A percentile compares a stretch with the other conserved stretches of the same genome.
Conservation (phyloP, 1,139 yeast species). For the Taphrina confusa region DNA sequence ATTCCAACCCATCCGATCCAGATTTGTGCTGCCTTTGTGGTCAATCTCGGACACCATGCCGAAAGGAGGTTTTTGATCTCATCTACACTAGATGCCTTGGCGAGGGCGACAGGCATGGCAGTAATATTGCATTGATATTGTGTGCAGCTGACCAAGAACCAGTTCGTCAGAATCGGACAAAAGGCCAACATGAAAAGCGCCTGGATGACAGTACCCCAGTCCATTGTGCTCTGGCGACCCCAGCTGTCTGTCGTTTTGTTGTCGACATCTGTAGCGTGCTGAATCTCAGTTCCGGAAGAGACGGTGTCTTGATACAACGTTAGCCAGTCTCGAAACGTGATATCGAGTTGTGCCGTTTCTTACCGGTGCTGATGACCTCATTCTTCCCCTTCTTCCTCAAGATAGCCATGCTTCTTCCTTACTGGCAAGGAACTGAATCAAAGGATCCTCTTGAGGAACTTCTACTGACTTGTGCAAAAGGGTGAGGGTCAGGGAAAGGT, state of each 20-base stretch:
- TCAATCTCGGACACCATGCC: constrained; percentile 32
- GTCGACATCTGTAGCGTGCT: constrained; percentile 1
- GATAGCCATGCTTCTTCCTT: neutral
- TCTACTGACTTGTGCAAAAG: too few relatives aligned
- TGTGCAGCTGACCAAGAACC: constrained; percentile 32
- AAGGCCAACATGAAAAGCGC: constrained; percentile 34
- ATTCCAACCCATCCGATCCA: constrained; percentile 34
- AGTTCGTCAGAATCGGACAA: constrained; percentile 28
- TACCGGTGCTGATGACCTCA: constrained; percentile 10
- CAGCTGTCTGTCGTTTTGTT: constrained; percentile 20
- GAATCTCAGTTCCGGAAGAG: constrained; percentile 2
- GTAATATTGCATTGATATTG: constrained; percentile 32
- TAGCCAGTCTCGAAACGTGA: neutral
- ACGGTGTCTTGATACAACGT: neutral
- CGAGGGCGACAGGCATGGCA: constrained; percentile 24
- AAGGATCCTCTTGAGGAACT: too few relatives aligned
- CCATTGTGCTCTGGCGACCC: constrained; percentile 29
- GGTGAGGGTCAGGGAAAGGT: too few relatives aligned
- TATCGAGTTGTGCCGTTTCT: neutral
- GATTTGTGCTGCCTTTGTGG: constrained; percentile 25
- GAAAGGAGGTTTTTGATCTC: constrained; percentile 13
- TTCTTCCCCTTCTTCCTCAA: constrained; percentile 1
- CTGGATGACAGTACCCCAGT: constrained; percentile 31
- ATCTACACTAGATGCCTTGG: neutral
- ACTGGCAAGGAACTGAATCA: neutral